phyloP scores from a whole-genome alignment of 2,329 filamentous ascomycete genomes.

The Neurospora sp. region DNA sequence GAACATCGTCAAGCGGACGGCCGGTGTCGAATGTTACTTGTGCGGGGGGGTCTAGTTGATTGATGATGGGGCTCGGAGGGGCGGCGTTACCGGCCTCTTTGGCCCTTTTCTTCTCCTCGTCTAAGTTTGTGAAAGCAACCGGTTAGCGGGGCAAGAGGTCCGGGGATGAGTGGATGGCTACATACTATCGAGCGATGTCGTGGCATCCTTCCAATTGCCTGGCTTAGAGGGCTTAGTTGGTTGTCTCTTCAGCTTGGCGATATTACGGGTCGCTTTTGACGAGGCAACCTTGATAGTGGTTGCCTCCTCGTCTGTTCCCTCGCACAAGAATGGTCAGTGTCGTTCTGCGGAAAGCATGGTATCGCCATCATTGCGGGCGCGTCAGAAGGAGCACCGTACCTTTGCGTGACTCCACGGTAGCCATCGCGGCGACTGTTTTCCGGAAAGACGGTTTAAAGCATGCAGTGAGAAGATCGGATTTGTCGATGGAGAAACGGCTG shows the following conservation, averaged over 20 bases:
- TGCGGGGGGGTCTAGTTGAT: constrained; percentile 64
- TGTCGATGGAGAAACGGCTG: neutral
- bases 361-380: neutral
- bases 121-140: neutral
- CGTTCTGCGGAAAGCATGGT: neutral
- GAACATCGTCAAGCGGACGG: constrained; percentile 68
- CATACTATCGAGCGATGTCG: constrained; percentile 48
- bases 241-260: constrained; percentile 54
- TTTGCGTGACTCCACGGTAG: constrained; percentile 23
- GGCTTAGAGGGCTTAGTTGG: constrained; percentile 54
- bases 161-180: constrained; percentile 4
- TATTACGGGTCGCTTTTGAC: constrained; percentile 27
- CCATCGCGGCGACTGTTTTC: constrained; percentile 1
- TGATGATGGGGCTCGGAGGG: constrained; percentile 48
- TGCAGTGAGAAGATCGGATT: neutral
- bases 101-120: constrained; percentile 47
- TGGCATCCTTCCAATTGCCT: constrained; percentile 64
- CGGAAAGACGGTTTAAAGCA: neutral
- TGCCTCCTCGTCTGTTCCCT: constrained; percentile 37
- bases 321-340: neutral
- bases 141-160: neutral
- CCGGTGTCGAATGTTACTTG: constrained; percentile 74
- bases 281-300: constrained; percentile 53
- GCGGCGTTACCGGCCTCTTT: constrained; percentile 32
- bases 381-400: constrained; percentile 10